Evolutionary conservation across 176 grass and related monocot genomes (phyloP), one percentile per base, ranked within the genome.

Genomic region (Musa itinerans): DNA sequence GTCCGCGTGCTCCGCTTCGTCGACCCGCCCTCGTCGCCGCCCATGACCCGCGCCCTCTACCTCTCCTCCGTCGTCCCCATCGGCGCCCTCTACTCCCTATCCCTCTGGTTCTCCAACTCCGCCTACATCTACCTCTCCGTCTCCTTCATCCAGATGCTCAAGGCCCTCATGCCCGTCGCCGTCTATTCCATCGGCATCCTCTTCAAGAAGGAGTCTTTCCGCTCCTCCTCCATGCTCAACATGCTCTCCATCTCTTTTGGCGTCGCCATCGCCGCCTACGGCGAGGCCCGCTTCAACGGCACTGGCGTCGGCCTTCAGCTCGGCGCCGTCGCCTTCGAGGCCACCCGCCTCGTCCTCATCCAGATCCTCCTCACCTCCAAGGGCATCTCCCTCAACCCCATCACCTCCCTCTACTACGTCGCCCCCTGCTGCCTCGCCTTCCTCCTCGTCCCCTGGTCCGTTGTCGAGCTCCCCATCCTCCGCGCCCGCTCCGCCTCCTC

Each of bases 131-230:
- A 96, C 85, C 90, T 96, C 2, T 96, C 93, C 22, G 93, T 96
- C 10, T 96, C 93, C n/a, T 96, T 96, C 90, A 96, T 96, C 86
- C 93, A 96, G 82, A 96, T 96, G 93, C 93, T 96, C 67, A 96
- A 96, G 86, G 93, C 93, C 57, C 87, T 96, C 72, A 96, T 96
- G 93, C 90, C 93, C 58, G 93, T 96, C 75, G 87, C 93, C 11
- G 93, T 96, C 2, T 96, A 96, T 79, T 92, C 90, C 74, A 90
- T 96, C 58, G 87, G 89, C 0, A 78, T 96, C 9, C 72, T 92
- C 71, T 85, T 96, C 71, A 89, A 89, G 74, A 96, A 96, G 80
- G 93, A 96, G 81, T 79, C 77, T 52, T 96, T 96, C 81, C 34
- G 74, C 19, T 79, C 83, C 1, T 81, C 87, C 8, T 71, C 87